Conservation (phyloP, 139 green algal genomes). For the Dunaliella primolecta region DNA sequence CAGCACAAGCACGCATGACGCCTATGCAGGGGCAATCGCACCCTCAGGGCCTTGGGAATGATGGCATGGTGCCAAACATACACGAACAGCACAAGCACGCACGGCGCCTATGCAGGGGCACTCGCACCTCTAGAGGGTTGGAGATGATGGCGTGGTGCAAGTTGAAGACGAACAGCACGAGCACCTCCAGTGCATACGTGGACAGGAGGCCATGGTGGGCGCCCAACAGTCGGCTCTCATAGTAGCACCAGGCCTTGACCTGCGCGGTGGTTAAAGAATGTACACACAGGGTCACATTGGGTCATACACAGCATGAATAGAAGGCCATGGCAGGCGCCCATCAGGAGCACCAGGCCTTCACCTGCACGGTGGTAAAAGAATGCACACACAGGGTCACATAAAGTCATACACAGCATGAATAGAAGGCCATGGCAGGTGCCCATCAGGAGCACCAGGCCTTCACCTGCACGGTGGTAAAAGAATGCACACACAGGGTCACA, state of each 20-base stretch:
- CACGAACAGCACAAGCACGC: slow-evolving; percentile 94
- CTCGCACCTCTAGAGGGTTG: slow-evolving; percentile 69
- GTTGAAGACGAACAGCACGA: slow-evolving; percentile 96
- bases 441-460: too few species aligned
- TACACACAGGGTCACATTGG: not conserved
- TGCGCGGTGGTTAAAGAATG: slow-evolving; percentile 30
- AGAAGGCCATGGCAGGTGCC: too few species aligned
- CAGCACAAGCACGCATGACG: too few species aligned
- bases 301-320: slow-evolving; percentile 52
- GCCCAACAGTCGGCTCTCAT: slow-evolving; percentile 91
- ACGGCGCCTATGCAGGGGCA: slow-evolving; percentile 92
- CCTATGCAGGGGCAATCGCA: too few species aligned
- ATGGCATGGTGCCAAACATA: slow-evolving; percentile 79
- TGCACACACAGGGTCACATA: slow-evolving; percentile 32
- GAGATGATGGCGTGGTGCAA: slow-evolving; percentile 63
- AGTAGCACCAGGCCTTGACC: slow-evolving; percentile 98
- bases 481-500: too few species aligned
- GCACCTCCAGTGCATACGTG: slow-evolving; percentile 93
- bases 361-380: slow-evolving; percentile 88
- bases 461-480: too few species aligned
- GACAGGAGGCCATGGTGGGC: slow-evolving; percentile 93
- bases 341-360: too few species aligned
- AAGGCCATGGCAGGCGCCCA: slow-evolving; percentile 81
- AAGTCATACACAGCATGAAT: too few species aligned
- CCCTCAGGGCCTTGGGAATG: slow-evolving; percentile 70